phyloP scores from a whole-genome alignment of 345 rosid species.

The Gossypium bickii region DNA sequence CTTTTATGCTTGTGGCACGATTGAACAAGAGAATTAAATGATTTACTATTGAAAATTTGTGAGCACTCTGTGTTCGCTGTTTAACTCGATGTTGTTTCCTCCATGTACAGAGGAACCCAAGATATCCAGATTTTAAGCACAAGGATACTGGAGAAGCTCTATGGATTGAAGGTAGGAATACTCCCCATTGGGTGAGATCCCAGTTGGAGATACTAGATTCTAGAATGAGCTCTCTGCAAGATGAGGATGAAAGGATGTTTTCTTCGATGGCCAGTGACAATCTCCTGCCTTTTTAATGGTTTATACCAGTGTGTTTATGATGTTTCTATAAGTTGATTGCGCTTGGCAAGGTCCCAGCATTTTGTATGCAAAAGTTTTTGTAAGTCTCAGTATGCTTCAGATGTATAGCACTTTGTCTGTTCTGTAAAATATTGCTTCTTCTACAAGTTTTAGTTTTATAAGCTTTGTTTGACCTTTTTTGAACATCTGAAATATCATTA shows the following conservation, averaged over 20 bases:
- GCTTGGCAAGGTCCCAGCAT: background rate
- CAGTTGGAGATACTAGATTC: constrained; percentile 48
- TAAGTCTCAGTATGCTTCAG: background rate
- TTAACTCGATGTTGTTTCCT: background rate
- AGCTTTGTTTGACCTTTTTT: background rate
- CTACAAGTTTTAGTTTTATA: background rate
- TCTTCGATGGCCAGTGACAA: constrained; percentile 33
- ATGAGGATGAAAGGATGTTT: constrained; percentile 28
- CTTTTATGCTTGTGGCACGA: background rate
- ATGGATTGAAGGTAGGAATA: constrained; percentile 58
- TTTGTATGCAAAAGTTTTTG: background rate
- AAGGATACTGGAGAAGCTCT: constrained; percentile 71
- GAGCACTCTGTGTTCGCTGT: background rate
- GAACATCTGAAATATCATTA: background rate
- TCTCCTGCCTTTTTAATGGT: constrained; percentile 22
- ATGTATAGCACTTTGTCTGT: background rate
- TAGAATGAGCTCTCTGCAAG: constrained; percentile 32
- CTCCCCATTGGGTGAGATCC: constrained; percentile 59
- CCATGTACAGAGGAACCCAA: constrained; percentile 49
- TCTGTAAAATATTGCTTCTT: background rate
- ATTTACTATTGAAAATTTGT: background rate
- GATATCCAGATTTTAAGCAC: constrained; percentile 68
- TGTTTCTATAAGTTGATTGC: background rate
- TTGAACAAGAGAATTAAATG: background rate
- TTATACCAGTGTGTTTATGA: background rate